A percentile compares a stretch with the other conserved stretches of the same genome.
Evolutionary conservation across 2,329 filamentous ascomycete species (phyloP).

Genomic region (Stenocarpella maydis): DNA sequence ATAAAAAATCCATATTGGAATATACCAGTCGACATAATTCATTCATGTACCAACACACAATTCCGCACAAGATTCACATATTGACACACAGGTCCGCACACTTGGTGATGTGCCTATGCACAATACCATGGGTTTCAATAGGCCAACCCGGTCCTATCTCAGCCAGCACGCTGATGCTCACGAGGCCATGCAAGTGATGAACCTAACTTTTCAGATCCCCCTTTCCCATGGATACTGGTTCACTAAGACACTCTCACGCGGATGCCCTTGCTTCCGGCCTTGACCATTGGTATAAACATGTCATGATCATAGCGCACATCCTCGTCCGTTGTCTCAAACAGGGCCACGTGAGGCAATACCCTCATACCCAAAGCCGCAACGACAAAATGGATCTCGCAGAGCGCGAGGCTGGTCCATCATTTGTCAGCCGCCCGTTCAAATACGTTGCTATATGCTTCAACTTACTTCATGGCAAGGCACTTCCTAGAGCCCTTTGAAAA

Average conservation of each 20-base stretch:
- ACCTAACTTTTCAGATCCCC: too few species aligned
- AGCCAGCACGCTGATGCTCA: too few species aligned
- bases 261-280: constrained; percentile 22
- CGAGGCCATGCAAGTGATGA: too few species aligned
- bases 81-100: too few species aligned
- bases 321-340: constrained; percentile 28
- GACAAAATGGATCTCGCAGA: constrained; percentile 28
- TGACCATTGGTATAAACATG: constrained; percentile 29
- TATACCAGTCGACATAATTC: too few species aligned
- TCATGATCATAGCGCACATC: constrained; percentile 31
- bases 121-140: background rate
- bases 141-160: background rate
- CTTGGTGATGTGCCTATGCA: background rate
- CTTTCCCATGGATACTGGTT: too few species aligned
- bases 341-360: constrained; percentile 17
- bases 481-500: constrained; percentile 21
- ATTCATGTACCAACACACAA: too few species aligned
- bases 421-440: background rate
- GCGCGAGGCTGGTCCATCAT: constrained; percentile 14
- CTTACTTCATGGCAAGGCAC: constrained; percentile 31
- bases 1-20: too few species aligned
- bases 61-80: too few species aligned
- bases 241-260: constrained; percentile 20
- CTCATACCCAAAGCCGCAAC: constrained; percentile 18
- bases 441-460: background rate